Conservation (phyloP, 805 yeast genomes). For the Kodamaea hsintzibuensis region DNA sequence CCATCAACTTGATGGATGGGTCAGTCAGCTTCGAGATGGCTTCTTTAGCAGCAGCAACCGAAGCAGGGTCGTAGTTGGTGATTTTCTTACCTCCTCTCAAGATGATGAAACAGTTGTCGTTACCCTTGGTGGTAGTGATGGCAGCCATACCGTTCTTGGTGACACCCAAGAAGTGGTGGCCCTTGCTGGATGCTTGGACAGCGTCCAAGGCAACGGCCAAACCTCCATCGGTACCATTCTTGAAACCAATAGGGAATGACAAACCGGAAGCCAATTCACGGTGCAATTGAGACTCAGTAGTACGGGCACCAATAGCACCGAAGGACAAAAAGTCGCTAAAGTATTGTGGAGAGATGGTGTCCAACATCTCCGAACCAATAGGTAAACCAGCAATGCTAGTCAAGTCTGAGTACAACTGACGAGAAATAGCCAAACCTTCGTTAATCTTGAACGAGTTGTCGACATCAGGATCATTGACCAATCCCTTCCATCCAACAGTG, state of each 20-base stretch:
- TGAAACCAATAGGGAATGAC: slow-evolving; percentile 98
- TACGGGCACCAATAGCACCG: slow-evolving; percentile 99
- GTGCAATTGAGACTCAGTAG: slow-evolving; percentile 97
- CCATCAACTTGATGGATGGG: slow-evolving; percentile 69
- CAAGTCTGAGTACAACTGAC: slow-evolving; percentile 80
- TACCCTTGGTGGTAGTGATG: slow-evolving; percentile 93
- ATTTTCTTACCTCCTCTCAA: slow-evolving; percentile 95
- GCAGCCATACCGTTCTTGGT: slow-evolving; percentile 98
- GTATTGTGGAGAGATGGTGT: slow-evolving; percentile 96
- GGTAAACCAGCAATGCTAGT: slow-evolving; percentile 76
- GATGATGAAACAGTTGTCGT: slow-evolving; percentile 89
- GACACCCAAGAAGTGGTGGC: slow-evolving; percentile 96
- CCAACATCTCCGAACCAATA: slow-evolving; percentile 97
- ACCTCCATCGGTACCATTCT: slow-evolving; percentile 97
- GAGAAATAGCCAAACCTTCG: slow-evolving; percentile 86
- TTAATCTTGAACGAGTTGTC: slow-evolving; percentile 91
- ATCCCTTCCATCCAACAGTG: slow-evolving; percentile 98
- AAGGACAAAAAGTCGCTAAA: slow-evolving; percentile 85
- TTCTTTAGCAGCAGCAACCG: slow-evolving; percentile 73
- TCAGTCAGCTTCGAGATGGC: slow-evolving; percentile 51
- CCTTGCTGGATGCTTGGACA: slow-evolving; percentile 82
- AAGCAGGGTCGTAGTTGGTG: slow-evolving; percentile 83
- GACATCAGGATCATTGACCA: slow-evolving; percentile 94
- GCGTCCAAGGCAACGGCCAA: slow-evolving; percentile 93
- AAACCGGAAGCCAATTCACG: slow-evolving; percentile 97